These are phyloP conservation scores for Mucor ambiguus DNA, from an alignment of 371 early-diverging fungal genomes.

Conservation along the genomic window DNA sequence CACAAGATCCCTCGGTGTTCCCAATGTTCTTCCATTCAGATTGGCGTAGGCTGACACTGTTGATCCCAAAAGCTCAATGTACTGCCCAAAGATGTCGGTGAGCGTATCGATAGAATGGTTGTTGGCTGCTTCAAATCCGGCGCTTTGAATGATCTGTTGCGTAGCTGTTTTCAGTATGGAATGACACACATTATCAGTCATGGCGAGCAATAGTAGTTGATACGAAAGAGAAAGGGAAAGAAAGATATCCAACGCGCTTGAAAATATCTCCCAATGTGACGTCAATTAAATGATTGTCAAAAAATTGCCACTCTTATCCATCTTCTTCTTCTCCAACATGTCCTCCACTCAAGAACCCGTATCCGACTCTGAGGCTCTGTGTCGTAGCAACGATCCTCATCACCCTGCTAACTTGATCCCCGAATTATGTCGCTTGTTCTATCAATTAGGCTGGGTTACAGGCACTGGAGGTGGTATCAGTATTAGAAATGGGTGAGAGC, in stretches of 20 bases:
- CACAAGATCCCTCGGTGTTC: slow-evolving; percentile 39
- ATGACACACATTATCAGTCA: slow-evolving; percentile 51
- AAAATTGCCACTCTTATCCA: background rate
- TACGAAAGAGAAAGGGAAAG: background rate
- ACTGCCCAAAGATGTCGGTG: slow-evolving; percentile 49
- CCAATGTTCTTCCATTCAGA: slow-evolving; percentile 42
- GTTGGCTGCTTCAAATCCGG: slow-evolving; percentile 51
- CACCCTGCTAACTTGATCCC: slow-evolving; percentile 94
- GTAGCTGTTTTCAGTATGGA: slow-evolving; percentile 46
- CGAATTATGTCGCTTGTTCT: slow-evolving; percentile 90
- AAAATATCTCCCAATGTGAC: background rate
- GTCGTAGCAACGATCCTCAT: slow-evolving; percentile 62
- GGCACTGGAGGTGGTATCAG: slow-evolving; percentile 97
- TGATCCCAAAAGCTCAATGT: slow-evolving; percentile 43
- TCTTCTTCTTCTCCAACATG: background rate
- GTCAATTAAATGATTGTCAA: background rate
- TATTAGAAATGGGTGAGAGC: slow-evolving; percentile 69
- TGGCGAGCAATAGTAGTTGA: slow-evolving; percentile 5
- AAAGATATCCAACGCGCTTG: background rate
- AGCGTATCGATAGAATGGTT: slow-evolving; percentile 38
- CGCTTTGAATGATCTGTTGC: slow-evolving; percentile 50
- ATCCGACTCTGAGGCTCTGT: slow-evolving; percentile 43
- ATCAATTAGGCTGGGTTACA: slow-evolving; percentile 93
- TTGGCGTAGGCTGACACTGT: slow-evolving; percentile 46
- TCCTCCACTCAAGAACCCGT: background rate